Evolutionary conservation across 1,284 basidiomycete genomes (phyloP).

Genomic region (Xerocomus amazonicus): DNA sequence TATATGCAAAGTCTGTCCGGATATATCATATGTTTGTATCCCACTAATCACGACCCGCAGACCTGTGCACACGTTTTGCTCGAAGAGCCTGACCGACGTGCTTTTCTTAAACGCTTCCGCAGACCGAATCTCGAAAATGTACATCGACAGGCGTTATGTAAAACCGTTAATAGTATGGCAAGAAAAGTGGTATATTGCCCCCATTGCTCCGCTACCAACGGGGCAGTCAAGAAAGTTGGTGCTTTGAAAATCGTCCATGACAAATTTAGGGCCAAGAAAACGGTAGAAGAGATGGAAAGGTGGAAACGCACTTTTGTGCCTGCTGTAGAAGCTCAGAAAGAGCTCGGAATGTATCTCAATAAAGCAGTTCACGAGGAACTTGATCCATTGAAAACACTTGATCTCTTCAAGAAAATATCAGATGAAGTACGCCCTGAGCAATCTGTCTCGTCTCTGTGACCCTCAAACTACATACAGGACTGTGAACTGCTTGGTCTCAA

Average conservation of each 20-base stretch:
- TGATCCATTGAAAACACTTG: conserved; percentile 91
- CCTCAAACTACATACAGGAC: conserved; percentile 51
- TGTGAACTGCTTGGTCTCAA: conserved; percentile 92
- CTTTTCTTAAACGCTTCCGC: conserved; percentile 87
- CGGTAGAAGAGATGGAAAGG: conserved; percentile 82
- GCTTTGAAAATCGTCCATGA: conserved; percentile 97
- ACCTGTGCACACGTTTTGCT: conserved; percentile 95
- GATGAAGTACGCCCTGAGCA: conserved; percentile 64
- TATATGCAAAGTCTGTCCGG: conserved; percentile 81
- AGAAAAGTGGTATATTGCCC: conserved; percentile 93
- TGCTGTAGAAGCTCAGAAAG: conserved; percentile 86
- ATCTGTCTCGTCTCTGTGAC: background rate
- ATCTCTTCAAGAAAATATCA: conserved; percentile 90
- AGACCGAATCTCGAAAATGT: conserved; percentile 91
- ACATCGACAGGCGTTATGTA: conserved; percentile 81
- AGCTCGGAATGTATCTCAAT: conserved; percentile 80
- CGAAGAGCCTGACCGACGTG: conserved; percentile 82
- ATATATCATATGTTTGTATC: background rate
- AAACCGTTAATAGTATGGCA: conserved; percentile 86
- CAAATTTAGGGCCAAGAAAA: conserved; percentile 95
- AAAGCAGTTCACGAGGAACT: conserved; percentile 92
- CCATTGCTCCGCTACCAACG: conserved; percentile 91
- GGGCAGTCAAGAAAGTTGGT: conserved; percentile 95
- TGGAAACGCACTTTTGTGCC: conserved; percentile 85
- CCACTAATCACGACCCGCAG: conserved; percentile 39